These are phyloP conservation scores for Metschnikowia vanudenii DNA, from an alignment of 805 yeast genomes.

Conservation along the genomic window DNA sequence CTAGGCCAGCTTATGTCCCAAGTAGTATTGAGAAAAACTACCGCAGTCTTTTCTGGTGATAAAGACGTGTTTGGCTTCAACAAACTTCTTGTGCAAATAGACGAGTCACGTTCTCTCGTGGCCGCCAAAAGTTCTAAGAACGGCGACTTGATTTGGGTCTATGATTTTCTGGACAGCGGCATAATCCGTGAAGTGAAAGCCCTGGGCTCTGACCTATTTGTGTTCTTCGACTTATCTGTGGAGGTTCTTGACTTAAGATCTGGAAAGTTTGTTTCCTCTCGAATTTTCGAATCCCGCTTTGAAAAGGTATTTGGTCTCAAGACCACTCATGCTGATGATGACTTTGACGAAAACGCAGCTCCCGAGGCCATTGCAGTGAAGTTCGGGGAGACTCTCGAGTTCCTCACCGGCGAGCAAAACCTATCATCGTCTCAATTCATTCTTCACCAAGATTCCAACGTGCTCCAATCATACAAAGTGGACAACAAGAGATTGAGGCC, in stretches of 20 bases:
- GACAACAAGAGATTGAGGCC: slow-evolving; percentile 12
- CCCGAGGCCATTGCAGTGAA: slow-evolving; percentile 13
- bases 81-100: slow-evolving; percentile 31
- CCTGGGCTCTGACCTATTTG: slow-evolving; percentile 10
- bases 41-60: slow-evolving; percentile 6
- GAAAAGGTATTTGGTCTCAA: slow-evolving; percentile 7
- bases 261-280: slow-evolving; percentile 9
- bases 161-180: background rate
- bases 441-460: slow-evolving; percentile 13
- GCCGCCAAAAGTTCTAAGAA: slow-evolving; percentile 16
- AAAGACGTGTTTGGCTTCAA: slow-evolving; percentile 32
- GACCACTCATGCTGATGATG: background rate
- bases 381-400: slow-evolving; percentile 5
- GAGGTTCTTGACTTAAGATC: slow-evolving; percentile 14
- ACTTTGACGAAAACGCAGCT: background rate
- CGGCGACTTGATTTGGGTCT: slow-evolving; percentile 13
- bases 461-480: slow-evolving; percentile 25
- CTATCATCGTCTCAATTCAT: slow-evolving; percentile 16
- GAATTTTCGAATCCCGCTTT: background rate
- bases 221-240: slow-evolving; percentile 12
- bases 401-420: slow-evolving; percentile 1
- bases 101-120: slow-evolving; percentile 14
- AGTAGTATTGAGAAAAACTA: background rate
- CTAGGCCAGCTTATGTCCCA: slow-evolving; percentile 27
- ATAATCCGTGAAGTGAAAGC: slow-evolving; percentile 6